Evolutionary conservation across 2,329 filamentous ascomycete genomes (phyloP).

Genomic region (Aureobasidium sp.): DNA sequence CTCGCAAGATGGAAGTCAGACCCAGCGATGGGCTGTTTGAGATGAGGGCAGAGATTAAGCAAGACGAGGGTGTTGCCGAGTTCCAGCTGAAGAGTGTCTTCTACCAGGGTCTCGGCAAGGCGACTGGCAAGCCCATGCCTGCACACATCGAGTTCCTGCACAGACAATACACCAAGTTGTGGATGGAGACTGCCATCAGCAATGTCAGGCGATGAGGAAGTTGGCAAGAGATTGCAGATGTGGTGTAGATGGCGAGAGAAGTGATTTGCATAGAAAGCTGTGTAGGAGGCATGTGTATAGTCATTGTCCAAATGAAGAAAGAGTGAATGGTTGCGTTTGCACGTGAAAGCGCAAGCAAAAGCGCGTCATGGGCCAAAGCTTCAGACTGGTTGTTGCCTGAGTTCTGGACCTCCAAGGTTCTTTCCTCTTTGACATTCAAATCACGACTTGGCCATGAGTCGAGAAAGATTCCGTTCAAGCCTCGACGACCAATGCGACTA

Average conservation of each 20-base stretch:
- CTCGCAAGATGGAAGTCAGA: slow-evolving; percentile 48
- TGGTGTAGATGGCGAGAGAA: too few species aligned
- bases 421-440: neutral
- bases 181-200: slow-evolving; percentile 46
- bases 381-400: neutral
- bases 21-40: slow-evolving; percentile 59
- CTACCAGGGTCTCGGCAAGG: slow-evolving; percentile 46
- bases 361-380: slow-evolving; percentile 6
- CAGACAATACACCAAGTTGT: slow-evolving; percentile 48
- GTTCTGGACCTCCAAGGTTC: neutral
- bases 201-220: slow-evolving; percentile 25
- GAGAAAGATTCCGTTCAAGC: neutral
- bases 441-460: neutral
- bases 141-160: slow-evolving; percentile 43
- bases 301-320: neutral
- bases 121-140: slow-evolving; percentile 37
- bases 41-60: slow-evolving; percentile 54
- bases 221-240: neutral
- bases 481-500: slow-evolving; percentile 2
- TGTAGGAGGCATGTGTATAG: neutral
- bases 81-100: slow-evolving; percentile 58
- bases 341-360: slow-evolving; percentile 6
- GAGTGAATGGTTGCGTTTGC: neutral
- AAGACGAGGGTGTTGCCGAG: slow-evolving; percentile 51
- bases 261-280: neutral